Percentiles rank a stretch among this genome's conserved stretches.
Evolutionary conservation across 192 early-diverging fungal species (phyloP).

Genomic region (Coemansia sp.): DNA sequence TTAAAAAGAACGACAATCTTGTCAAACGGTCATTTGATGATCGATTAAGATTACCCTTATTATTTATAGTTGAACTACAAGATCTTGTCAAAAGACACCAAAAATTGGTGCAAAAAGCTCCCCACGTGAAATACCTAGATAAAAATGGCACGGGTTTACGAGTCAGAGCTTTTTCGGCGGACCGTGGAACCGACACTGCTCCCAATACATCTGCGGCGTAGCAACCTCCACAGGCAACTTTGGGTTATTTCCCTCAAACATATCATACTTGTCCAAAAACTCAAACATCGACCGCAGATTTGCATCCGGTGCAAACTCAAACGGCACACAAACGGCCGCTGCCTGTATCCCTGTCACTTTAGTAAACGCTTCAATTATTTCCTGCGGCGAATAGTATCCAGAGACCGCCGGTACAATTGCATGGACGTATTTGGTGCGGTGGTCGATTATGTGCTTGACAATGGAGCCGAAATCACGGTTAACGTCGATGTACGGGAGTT

Average conservation of each 20-base stretch:
- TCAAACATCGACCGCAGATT: slow-evolving; percentile 21
- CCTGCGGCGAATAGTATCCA: slow-evolving; percentile 19
- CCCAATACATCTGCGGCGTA: slow-evolving; percentile 23
- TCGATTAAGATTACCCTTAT: too few relatives aligned
- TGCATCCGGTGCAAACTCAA: not conserved
- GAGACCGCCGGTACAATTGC: slow-evolving; percentile 14
- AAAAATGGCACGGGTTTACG: too few relatives aligned
- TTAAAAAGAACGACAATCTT: too few relatives aligned
- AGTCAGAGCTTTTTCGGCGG: slow-evolving; percentile 8
- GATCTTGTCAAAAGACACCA: too few relatives aligned
- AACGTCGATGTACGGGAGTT: slow-evolving; percentile 16
- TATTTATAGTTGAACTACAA: too few relatives aligned
- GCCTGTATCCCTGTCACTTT: slow-evolving; percentile 16
- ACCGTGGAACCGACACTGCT: slow-evolving; percentile 17
- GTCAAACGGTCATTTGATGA: too few relatives aligned
- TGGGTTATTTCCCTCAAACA: slow-evolving; percentile 14
- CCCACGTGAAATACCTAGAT: too few relatives aligned
- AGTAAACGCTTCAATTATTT: slow-evolving; percentile 25
- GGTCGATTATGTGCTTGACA: slow-evolving; percentile 24
- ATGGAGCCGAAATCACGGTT: slow-evolving; percentile 16
- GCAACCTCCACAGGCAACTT: slow-evolving; percentile 5
- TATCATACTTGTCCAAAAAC: slow-evolving; percentile 13
- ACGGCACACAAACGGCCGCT: slow-evolving; percentile 5
- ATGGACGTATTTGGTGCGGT: slow-evolving; percentile 2
- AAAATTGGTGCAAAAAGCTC: too few relatives aligned